These are phyloP conservation scores for Cytospora piceae DNA, from an alignment of 2,329 filamentous ascomycete species.

Conservation along the genomic window DNA sequence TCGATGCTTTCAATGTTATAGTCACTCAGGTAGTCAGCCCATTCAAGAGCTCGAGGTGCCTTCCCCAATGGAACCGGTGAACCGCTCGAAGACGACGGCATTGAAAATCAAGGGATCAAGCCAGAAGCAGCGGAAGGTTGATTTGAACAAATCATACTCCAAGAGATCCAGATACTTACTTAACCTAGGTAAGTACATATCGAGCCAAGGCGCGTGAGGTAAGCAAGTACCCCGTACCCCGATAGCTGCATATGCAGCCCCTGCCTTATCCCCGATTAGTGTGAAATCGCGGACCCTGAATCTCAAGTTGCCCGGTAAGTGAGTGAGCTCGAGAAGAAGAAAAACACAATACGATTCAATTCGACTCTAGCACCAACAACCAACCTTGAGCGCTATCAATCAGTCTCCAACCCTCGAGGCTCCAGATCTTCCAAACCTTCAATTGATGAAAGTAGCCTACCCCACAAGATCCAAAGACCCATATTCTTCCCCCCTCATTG, in stretches of 20 bases:
- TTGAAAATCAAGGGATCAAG: no score
- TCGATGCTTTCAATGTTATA: no score
- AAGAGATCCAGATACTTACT: no score
- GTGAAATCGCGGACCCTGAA: not conserved
- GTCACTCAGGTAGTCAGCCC: no score
- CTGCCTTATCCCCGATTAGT: not conserved
- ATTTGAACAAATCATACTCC: no score
- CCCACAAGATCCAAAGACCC: not conserved
- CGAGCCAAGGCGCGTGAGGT: not conserved
- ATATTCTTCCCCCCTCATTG: not conserved
- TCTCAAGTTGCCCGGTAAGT: not conserved
- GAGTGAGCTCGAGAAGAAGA: not conserved
- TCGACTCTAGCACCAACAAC: not conserved
- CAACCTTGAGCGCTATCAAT: not conserved
- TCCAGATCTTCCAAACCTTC: not conserved
- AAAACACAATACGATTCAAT: not conserved
- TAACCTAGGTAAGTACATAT: not conserved
- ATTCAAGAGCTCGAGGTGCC: no score
- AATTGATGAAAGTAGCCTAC: not conserved
- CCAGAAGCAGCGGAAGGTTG: no score
- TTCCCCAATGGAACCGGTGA: no score
- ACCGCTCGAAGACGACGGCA: no score
- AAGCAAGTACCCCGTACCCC: not conserved
- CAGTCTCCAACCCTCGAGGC: not conserved
- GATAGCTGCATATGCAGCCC: not conserved